These are phyloP conservation scores for Plasmodium inui DNA, from an alignment of 169 alveolate genomes.

Conservation along the genomic window DNA sequence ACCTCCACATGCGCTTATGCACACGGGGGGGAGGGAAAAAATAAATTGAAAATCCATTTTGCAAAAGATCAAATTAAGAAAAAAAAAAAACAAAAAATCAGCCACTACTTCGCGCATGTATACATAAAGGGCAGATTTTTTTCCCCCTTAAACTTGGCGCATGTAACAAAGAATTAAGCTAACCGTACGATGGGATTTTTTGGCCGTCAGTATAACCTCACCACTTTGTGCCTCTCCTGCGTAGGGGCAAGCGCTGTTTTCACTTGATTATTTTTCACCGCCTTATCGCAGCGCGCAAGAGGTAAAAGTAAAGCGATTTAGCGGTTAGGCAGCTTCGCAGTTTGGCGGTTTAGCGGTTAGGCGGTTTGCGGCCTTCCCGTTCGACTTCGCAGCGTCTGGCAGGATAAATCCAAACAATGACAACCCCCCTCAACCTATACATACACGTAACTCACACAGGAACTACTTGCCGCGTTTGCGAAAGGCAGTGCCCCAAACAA, in stretches of 20 bases:
- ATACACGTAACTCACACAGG: not conserved
- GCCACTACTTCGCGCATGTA: not conserved
- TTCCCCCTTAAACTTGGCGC: not conserved
- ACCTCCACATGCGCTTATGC: not conserved
- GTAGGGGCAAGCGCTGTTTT: not conserved
- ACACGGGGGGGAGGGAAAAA: not conserved
- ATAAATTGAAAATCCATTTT: not conserved
- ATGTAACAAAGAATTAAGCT: not conserved
- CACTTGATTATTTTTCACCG: not conserved
- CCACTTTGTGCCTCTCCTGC: not conserved
- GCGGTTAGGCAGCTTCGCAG: not conserved
- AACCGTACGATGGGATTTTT: not conserved
- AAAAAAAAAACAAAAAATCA: not conserved
- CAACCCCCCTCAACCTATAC: not conserved
- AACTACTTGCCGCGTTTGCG: not conserved
- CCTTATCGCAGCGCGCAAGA: not conserved
- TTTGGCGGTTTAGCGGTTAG: not conserved
- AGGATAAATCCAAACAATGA: not conserved
- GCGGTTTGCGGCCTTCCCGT: not conserved
- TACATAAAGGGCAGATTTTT: not conserved
- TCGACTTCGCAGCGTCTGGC: not conserved
- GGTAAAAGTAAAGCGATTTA: not conserved
- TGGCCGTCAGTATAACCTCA: not conserved
- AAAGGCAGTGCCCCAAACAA: not conserved
- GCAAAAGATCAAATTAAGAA: not conserved